Conservation (phyloP, 1,284 basidiomycete genomes). For the Papiliotrema nemorosa region DNA sequence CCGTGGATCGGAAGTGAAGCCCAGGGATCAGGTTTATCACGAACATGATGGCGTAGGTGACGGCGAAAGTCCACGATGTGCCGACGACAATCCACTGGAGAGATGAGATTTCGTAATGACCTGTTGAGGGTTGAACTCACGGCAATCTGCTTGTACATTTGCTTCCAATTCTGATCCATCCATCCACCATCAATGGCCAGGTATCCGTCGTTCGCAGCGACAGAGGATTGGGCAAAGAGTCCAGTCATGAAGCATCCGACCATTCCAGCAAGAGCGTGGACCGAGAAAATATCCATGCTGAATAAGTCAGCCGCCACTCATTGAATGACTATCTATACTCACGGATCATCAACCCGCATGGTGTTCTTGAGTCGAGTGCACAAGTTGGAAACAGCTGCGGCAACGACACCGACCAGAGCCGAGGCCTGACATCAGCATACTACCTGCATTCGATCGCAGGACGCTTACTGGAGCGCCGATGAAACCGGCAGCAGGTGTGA, state of each 20-base stretch:
- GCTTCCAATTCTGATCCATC: slow-evolving; percentile 68
- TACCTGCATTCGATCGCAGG: slow-evolving; percentile 44
- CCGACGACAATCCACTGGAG: slow-evolving; percentile 65
- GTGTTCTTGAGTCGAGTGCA: slow-evolving; percentile 69
- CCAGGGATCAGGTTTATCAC: slow-evolving; percentile 61
- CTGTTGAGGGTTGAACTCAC: no score
- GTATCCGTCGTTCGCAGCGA: slow-evolving; percentile 66
- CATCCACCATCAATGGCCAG: slow-evolving; percentile 62
- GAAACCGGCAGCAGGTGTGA: slow-evolving; percentile 58
- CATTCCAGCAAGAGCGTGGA: slow-evolving; percentile 86
- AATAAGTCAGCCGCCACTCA: slow-evolving; percentile 1
- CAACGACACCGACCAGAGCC: slow-evolving; percentile 70
- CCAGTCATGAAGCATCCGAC: slow-evolving; percentile 66
- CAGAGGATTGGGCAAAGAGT: slow-evolving; percentile 69
- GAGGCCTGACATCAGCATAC: slow-evolving; percentile 47
- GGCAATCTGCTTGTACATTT: slow-evolving; percentile 76
- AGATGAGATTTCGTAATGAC: no score
- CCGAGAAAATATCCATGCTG: slow-evolving; percentile 71
- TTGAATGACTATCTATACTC: slow-evolving; percentile 1
- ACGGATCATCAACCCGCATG: slow-evolving; percentile 48
- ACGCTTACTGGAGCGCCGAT: slow-evolving; percentile 47
- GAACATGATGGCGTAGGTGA: slow-evolving; percentile 54
- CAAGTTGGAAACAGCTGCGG: slow-evolving; percentile 77
- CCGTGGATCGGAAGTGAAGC: slow-evolving; percentile 66
- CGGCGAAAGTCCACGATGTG: slow-evolving; percentile 55